Evolutionary conservation across 2,329 filamentous ascomycete species (phyloP).

Genomic region (Penicillium occitanis): DNA sequence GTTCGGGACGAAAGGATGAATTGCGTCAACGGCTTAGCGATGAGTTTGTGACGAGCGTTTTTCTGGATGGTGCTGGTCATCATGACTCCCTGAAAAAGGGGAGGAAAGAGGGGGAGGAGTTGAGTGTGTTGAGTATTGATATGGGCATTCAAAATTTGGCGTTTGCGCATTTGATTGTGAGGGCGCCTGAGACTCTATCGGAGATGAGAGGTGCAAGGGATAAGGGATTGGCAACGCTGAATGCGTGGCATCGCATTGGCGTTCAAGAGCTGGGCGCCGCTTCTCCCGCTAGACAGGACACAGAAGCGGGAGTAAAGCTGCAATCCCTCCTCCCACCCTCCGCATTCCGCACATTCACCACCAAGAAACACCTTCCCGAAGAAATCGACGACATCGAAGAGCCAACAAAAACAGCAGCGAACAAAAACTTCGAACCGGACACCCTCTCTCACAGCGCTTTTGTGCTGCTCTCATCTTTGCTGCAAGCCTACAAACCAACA

Average conservation of each 20-base stretch:
- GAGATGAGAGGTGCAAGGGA: constrained; percentile 22
- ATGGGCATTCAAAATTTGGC: constrained; percentile 82
- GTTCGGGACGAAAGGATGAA: constrained; percentile 59
- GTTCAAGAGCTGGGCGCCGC: constrained; percentile 30
- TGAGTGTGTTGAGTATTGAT: constrained; percentile 72
- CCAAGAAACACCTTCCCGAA: background rate
- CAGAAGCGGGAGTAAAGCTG: background rate
- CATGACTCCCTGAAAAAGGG: background rate
- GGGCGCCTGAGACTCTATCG: background rate
- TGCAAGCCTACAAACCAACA: constrained; percentile 57
- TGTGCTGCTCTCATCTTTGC: constrained; percentile 52
- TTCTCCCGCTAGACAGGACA: background rate
- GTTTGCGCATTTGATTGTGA: constrained; percentile 61
- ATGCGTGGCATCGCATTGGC: constrained; percentile 45
- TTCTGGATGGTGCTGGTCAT: constrained; percentile 16
- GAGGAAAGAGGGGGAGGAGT: constrained; percentile 12
- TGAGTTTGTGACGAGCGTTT: constrained; percentile 24
- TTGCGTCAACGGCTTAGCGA: constrained; percentile 53
- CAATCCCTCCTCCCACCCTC: constrained; percentile 4
- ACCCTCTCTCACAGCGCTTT: constrained; percentile 59
- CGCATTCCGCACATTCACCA: constrained; percentile 17
- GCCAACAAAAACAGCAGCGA: background rate
- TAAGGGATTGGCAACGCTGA: constrained; percentile 29
- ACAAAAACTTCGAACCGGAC: constrained; percentile 51
- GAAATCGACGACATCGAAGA: background rate